phyloP scores from a whole-genome alignment of 371 early-diverging fungal genomes.

The Mortierella sp. region DNA sequence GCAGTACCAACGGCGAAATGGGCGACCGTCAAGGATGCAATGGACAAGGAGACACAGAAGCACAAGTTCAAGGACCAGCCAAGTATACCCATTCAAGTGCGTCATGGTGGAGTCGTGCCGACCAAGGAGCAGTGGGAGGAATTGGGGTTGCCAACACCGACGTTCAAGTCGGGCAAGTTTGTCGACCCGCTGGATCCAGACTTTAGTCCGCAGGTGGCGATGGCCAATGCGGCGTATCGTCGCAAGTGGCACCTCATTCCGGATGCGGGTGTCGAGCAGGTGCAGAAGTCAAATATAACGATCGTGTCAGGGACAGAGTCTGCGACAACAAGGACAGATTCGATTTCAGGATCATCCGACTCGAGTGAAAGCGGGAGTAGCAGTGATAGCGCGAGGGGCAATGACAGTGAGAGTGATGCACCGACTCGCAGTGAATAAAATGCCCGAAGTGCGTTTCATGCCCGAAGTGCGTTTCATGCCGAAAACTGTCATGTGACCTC shows the following conservation, averaged over 20 bases:
- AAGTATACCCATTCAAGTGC: background rate
- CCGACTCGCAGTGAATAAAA: background rate
- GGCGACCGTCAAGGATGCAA: background rate
- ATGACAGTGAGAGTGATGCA: background rate
- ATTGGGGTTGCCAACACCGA: conserved; percentile 9
- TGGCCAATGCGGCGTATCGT: background rate
- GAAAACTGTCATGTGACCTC: no score
- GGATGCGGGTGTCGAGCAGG: background rate
- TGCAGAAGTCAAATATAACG: background rate
- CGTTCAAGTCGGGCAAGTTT: conserved; percentile 12
- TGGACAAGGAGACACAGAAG: no score
- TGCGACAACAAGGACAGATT: background rate
- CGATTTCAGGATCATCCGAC: background rate
- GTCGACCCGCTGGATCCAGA: conserved; percentile 29
- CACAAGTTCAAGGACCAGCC: background rate
- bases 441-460: no score
- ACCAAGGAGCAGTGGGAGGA: background rate
- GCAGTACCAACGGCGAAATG: background rate
- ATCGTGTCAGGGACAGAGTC: background rate
- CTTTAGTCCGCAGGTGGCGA: background rate
- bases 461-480: no score
- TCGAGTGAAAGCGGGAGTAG: no score
- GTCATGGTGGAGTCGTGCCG: background rate
- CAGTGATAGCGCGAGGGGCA: background rate
- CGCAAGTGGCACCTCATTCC: background rate